Base-by-base conservation (phyloP, 225 moss, liverwort and hornwort species). In the Physcomitrium patens region DNA sequence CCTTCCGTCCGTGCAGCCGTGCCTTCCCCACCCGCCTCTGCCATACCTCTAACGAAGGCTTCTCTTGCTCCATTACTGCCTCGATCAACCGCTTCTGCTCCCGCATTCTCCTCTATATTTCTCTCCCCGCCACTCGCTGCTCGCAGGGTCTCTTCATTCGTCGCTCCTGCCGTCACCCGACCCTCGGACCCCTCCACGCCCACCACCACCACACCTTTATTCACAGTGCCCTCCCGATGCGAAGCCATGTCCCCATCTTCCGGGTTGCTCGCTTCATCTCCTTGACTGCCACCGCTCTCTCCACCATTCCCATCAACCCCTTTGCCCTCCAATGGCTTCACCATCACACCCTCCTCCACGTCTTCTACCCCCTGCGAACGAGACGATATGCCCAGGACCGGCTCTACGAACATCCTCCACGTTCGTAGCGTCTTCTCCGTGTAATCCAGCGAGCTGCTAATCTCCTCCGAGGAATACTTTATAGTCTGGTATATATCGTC, bases 401-500 rank as follows among this genome's bases (percentile, higher is more conserved):
- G 91, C 72, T 89, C 94, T 68, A 94, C 60, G 17, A 94, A 81
- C 17, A 70, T 84, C 31, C 80, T 86, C 92, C 83, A 89, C 59
- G 81, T 79, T 62, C 81, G 82, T 72, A 87, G 84, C 43, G 82
- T 89, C 81, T 90, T 97, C 72, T 92, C 84, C 9, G 85, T 82
- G 60, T 86, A 84, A 63, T 94, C 94, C 20, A 76, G 72, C 4
- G 88, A 85, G 75, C 85, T 85, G 70, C 91, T 86, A 24, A 94
- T 85, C 79, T 94, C 94, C 78, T 90, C 90, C 10, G 91, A 83
- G 9, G 93, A 91, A 67, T 89, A 97, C 68, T 94, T 94, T 11
- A 97, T 86, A 43, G 94, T 91, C 83, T 94, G 83, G 48, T 81
- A 93, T 65, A 97, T 67, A 64, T 94, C 91, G 10, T 93, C 91